phyloP scores from a whole-genome alignment of 1,284 basidiomycete species.

The Ustilago sp. region DNA sequence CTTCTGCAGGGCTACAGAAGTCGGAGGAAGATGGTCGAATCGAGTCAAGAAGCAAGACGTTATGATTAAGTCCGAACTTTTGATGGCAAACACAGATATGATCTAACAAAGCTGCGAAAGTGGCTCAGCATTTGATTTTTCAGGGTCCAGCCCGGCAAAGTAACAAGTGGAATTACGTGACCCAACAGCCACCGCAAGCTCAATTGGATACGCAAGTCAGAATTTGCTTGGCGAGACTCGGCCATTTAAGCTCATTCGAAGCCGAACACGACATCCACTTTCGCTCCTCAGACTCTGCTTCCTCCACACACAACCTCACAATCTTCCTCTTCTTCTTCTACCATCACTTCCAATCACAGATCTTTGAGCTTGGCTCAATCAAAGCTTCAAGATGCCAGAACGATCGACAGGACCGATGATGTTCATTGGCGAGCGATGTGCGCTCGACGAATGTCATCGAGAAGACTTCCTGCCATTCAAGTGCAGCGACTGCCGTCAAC shows the following conservation, averaged over 20 bases:
- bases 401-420: conserved; percentile 58
- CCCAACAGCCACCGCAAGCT: conserved; percentile 3
- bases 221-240: conserved; percentile 26
- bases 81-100: background rate
- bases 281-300: background rate
- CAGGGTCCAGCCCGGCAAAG: conserved; percentile 11
- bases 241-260: conserved; percentile 33
- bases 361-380: background rate
- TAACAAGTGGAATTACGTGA: conserved; percentile 6
- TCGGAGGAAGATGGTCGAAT: no score
- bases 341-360: background rate
- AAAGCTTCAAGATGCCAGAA: conserved; percentile 36
- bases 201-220: background rate
- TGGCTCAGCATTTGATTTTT: background rate
- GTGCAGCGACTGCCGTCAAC: conserved; percentile 57
- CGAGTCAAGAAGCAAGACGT: background rate
- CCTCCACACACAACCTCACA: background rate
- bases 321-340: background rate
- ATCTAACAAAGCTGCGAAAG: background rate
- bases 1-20: no score
- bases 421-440: conserved; percentile 63
- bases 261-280: conserved; percentile 20
- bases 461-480: conserved; percentile 65
- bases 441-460: conserved; percentile 54
- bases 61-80: background rate